Evolutionary conservation across 805 yeast genomes (phyloP).

Genomic region (Zygoascus flipseniorum): DNA sequence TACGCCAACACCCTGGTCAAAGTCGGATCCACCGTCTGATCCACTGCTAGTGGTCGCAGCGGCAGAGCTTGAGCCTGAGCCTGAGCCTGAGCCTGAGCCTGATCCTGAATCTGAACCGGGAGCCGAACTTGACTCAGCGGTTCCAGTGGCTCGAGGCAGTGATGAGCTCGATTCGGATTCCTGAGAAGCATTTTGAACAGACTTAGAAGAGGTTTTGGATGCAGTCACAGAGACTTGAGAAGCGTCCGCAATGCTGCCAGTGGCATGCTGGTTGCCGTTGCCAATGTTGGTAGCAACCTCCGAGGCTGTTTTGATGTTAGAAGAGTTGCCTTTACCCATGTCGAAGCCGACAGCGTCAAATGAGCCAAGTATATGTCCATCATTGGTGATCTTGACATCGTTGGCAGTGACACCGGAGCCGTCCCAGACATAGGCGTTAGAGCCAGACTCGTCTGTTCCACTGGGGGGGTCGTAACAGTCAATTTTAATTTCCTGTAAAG

Average conservation of each 20-base stretch:
- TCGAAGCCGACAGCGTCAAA: conserved; percentile 61
- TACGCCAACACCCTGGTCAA: conserved; percentile 3
- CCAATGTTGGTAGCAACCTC: conserved; percentile 8
- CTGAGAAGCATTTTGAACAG: conserved; percentile 1
- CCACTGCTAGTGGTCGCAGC: neutral
- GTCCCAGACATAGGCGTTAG: conserved; percentile 46
- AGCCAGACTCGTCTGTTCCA: conserved; percentile 29
- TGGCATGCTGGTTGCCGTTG: conserved; percentile 4
- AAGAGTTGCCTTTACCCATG: conserved; percentile 20
- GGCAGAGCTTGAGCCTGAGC: conserved; percentile 9
- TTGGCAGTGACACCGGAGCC: conserved; percentile 35
- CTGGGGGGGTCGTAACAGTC: conserved; percentile 68
- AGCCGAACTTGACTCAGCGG: conserved; percentile 12
- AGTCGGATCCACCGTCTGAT: neutral
- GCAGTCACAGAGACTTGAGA: conserved; percentile 12
- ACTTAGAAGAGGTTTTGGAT: conserved; percentile 1
- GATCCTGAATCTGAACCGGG: conserved; percentile 11
- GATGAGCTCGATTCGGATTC: neutral
- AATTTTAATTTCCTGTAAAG: conserved; percentile 50
- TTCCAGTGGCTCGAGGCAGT: neutral
- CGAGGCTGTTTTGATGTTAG: conserved; percentile 11
- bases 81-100: conserved; percentile 10
- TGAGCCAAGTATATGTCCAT: conserved; percentile 50
- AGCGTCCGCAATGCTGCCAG: conserved; percentile 4
- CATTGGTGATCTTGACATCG: conserved; percentile 52